A percentile compares a stretch with the other conserved stretches of the same genome.
Conservation (phyloP, 768 basidiomycete species). For the Lentinula detonsa region DNA sequence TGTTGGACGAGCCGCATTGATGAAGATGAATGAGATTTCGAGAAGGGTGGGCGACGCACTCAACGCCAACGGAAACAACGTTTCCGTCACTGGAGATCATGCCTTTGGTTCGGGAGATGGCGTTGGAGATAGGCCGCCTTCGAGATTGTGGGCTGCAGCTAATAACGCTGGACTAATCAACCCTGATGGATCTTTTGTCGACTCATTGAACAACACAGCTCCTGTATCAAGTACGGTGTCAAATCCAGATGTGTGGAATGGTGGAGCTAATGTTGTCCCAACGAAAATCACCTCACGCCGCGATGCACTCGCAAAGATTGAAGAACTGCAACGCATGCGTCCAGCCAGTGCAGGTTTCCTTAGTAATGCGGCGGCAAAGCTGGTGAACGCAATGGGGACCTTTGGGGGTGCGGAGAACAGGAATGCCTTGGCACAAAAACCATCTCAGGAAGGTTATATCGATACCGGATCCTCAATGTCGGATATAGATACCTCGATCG, state of each 20-base stretch:
- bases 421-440: constrained; percentile 3
- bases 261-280: constrained; percentile 11
- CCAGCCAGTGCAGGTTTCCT: constrained; percentile 15
- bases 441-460: neutral
- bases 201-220: neutral
- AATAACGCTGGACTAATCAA: constrained; percentile 11
- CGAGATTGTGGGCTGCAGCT: constrained; percentile 11
- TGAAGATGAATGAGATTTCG: constrained; percentile 7
- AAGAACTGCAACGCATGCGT: constrained; percentile 43
- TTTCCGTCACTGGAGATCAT: neutral
- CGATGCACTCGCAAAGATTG: constrained; percentile 47
- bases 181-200: constrained; percentile 10
- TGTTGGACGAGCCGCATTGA: constrained; percentile 4
- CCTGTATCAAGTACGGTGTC: neutral
- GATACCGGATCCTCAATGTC: neutral
- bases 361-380: constrained; percentile 9
- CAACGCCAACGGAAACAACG: neutral
- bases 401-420: constrained; percentile 11
- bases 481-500: constrained; percentile 1
- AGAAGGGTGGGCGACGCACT: constrained; percentile 1
- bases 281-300: constrained; percentile 22
- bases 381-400: constrained; percentile 10
- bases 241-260: constrained; percentile 11
- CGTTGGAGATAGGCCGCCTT: constrained; percentile 4
- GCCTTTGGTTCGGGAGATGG: neutral